Evolutionary conservation across 805 yeast genomes (phyloP), one percentile per base, ranked within the genome.

Genomic region (Komagataella phaffii): DNA sequence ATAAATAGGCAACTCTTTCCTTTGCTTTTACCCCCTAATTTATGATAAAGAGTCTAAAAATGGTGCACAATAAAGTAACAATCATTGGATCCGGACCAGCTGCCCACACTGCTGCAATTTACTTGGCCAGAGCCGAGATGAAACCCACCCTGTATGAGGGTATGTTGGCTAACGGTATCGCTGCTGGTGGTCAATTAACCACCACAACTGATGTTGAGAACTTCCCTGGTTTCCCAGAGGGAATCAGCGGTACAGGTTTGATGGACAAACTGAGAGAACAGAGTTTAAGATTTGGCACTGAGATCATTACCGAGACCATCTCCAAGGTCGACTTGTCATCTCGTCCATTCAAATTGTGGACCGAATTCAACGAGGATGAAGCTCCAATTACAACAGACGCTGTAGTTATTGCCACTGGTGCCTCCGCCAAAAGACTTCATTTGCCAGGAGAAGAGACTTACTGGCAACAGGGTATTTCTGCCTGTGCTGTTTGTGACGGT

Each of bases 401-500:
- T 40, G 81, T 93, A 51, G 82, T 93, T 59, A 69, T 93, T 56
- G 96, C 99, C 58, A 93, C 99, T 49, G 99, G 99, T 65, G 99
- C 99, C 19, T 85, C 96, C 45, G 99, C 99, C 54, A 88, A 84
- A 77, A 87, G 99, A 75, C 77, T 93, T 72, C 71, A 79, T 65
- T 74, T 93, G 55, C 96, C 97, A 54, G 99, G 99, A 61, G 99
- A 93, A 74, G 98, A 93, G 59, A 77, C 79, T 43, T 93, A 93
- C 80, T 93, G 99, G 99, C 99, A 93, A 76, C 85, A 85, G 68
- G 99, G 99, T 69, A 93, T 93, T 59, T 87, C 96, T 59, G 99
- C 99, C 17, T 93, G 99, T 76, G 99, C 99, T 45, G 99, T 93
- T 56, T 93, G 99, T 74, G 99, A 93, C 67, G 99, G 99, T 71